Conservation (phyloP, 371 early-diverging fungal species). For the Lichtheimia ornata region DNA sequence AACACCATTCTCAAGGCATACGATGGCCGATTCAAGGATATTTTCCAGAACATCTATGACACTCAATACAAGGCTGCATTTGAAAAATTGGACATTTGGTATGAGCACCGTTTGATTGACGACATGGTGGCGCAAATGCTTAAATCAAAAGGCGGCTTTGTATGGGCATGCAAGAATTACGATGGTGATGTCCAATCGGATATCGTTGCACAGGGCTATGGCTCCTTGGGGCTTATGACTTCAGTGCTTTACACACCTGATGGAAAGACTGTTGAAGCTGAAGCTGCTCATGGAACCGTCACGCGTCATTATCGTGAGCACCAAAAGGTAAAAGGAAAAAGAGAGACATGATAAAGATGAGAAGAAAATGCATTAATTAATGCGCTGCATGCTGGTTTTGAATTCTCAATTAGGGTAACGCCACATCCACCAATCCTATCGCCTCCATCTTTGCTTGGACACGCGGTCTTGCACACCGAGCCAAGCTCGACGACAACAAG, state of each 20-base stretch:
- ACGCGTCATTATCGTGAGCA: conserved; percentile 96
- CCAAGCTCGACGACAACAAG: conserved; percentile 86
- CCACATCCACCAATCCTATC: conserved; percentile 94
- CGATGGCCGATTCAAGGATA: conserved; percentile 97
- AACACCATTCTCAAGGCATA: conserved; percentile 96
- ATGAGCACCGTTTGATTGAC: conserved; percentile 96
- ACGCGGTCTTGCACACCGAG: conserved; percentile 93
- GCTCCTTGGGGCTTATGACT: conserved; percentile 93
- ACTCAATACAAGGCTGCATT: conserved; percentile 72
- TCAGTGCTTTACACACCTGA: conserved; percentile 94
- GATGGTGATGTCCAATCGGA: conserved; percentile 96
- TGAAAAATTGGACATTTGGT: conserved; percentile 83
- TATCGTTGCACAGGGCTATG: conserved; percentile 92
- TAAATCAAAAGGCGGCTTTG: conserved; percentile 92
- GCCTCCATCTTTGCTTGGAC: conserved; percentile 98
- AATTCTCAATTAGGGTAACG: conserved; percentile 53
- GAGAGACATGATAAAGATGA: background rate
- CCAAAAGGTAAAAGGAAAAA: conserved; percentile 68
- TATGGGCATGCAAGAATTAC: conserved; percentile 97
- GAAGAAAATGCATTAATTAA: background rate
- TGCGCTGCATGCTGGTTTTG: background rate
- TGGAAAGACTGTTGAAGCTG: conserved; percentile 92
- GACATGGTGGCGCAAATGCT: conserved; percentile 98
- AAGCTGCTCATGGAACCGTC: conserved; percentile 97
- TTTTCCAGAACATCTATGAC: conserved; percentile 89